Base-by-base conservation (phyloP, 1,139 yeast genomes). In the Protomyces pachydermus region DNA sequence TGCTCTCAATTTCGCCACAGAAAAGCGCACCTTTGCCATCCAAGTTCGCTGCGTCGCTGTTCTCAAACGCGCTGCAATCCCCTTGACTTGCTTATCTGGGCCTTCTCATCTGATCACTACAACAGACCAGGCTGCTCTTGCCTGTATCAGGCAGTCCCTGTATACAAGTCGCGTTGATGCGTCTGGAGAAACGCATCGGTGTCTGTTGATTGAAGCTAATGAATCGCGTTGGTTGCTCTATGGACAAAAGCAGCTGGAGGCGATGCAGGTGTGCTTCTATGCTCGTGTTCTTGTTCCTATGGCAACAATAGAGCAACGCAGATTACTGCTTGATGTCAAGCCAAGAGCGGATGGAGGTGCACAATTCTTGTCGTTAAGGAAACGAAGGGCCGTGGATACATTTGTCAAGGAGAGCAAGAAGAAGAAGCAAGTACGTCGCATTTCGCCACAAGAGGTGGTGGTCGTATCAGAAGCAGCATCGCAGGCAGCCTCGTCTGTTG, bases 141-240 rank as follows among this genome's bases (percentile, higher is more conserved):
- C 45, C 14, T 38, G 45, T 6, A 12, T 58, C 8, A 18, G 38
- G 18, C 18, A 52, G 12, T 25, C 16, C 8, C 35, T 58, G 12
- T 25, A 25, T 8, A 16, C 12, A 4, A 39, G 50, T 32, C 34
- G 25, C 4, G 18, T 58, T 10, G 42, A 38, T 9, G 34, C 25
- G 20, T 46, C 42, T 18, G 56, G 56, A 9, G 62, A 58, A 34
- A 58, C 62, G 32, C 28, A n/a, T 38, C 35, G 28, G 9, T 50
- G 45, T 5, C 9, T 58, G 10, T 20, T 58, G 52, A 54, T 58
- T 9, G 50, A 58, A 20, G 56, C 62, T 3, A 58, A 58, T 20
- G 62, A 28, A 10, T 58, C 62, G 53, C 45, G 56, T 18, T 58
- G 62, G 62, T 9, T 58, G 25, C 18, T 58, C 16, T 58, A 42